These are phyloP conservation scores for Hypoxylon sp. DNA, from an alignment of 2,329 filamentous ascomycete species.

Conservation along the genomic window DNA sequence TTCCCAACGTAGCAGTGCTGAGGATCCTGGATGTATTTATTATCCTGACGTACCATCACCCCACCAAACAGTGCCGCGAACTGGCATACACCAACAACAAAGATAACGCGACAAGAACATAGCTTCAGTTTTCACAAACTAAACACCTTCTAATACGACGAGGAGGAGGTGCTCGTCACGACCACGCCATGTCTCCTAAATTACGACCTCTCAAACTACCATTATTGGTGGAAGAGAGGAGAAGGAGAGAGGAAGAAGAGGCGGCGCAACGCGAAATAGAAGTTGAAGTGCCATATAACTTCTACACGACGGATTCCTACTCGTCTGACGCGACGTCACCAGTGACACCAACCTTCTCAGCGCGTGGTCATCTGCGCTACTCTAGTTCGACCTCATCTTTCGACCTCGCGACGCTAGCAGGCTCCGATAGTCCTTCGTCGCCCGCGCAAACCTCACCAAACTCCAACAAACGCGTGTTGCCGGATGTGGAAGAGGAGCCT, in stretches of 20 bases:
- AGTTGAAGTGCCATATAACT: conserved; percentile 61
- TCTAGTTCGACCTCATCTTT: conserved; percentile 85
- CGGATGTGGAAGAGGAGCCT: conserved; percentile 88
- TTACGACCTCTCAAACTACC: conserved; percentile 55
- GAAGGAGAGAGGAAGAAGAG: conserved; percentile 51
- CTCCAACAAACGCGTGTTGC: conserved; percentile 76
- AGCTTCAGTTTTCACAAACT: conserved; percentile 42
- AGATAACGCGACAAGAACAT: conserved; percentile 27
- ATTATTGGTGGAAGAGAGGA: conserved; percentile 52
- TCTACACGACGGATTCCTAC: conserved; percentile 67
- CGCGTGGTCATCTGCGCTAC: conserved; percentile 74
- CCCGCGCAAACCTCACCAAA: conserved; percentile 66
- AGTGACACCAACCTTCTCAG: conserved; percentile 77
- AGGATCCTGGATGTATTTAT: conserved; percentile 44
- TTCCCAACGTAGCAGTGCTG: conserved; percentile 37
- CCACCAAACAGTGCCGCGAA: conserved; percentile 39
- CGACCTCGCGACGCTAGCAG: conserved; percentile 69
- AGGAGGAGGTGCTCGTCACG: conserved; percentile 36
- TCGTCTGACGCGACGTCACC: conserved; percentile 79
- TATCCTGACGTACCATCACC: conserved; percentile 44
- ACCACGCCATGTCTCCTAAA: conserved; percentile 51
- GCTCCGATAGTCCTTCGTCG: conserved; percentile 68
- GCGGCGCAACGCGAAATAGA: conserved; percentile 51
- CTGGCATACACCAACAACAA: conserved; percentile 27
- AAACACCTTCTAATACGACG: conserved; percentile 19